phyloP scores from a whole-genome alignment of 2,329 filamentous ascomycete genomes.

The Sphaerulina vaccinii region DNA sequence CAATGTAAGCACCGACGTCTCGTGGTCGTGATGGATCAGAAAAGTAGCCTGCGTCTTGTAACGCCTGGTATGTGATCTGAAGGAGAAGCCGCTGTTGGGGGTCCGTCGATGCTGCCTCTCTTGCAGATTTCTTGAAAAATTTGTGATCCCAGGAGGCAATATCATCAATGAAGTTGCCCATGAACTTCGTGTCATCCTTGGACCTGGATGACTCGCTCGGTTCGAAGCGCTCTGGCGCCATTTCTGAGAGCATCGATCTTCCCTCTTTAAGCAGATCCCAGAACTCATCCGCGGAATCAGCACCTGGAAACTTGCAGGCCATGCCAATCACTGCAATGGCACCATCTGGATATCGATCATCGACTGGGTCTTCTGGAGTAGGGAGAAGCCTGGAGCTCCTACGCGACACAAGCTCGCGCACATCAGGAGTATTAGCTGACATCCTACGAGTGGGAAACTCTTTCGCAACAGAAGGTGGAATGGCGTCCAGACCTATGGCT shows the following conservation, averaged over 20 bases:
- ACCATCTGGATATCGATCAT: neutral
- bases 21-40: conserved; percentile 10
- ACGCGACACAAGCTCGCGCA: too few species aligned
- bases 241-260: conserved; percentile 9
- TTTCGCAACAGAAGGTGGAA: conserved; percentile 1
- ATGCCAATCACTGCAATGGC: conserved; percentile 22
- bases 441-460: neutral
- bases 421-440: neutral
- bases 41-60: conserved; percentile 17
- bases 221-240: conserved; percentile 13
- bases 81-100: conserved; percentile 17
- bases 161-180: conserved; percentile 15
- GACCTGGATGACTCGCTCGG: neutral
- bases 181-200: conserved; percentile 5
- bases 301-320: conserved; percentile 17
- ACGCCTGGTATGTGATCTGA: conserved; percentile 8
- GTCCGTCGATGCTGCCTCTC: conserved; percentile 19
- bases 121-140: conserved; percentile 13
- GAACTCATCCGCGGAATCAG: conserved; percentile 14
- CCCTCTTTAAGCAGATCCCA: conserved; percentile 15
- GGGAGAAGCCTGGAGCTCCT: neutral
- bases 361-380: neutral
- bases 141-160: conserved; percentile 15
- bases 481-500: neutral
- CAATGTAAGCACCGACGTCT: conserved; percentile 17